Evolutionary conservation across 495 filamentous ascomycete genomes (phyloP).

Genomic region (Podospora anserina): DNA sequence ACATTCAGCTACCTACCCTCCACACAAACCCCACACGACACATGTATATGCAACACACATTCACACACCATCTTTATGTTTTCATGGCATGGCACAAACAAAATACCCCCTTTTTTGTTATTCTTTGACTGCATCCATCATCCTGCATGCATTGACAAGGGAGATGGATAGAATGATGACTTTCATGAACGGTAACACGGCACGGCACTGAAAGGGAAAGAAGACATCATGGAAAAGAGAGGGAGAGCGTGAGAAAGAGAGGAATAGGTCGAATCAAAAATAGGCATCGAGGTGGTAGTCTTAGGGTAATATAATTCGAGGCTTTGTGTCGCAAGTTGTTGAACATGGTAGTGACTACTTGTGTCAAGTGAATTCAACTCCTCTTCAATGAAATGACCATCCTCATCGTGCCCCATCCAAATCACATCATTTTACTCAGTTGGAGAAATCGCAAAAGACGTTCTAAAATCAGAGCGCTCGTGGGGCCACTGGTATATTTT

Average conservation of each 20-base stretch:
- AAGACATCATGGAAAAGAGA: neutral
- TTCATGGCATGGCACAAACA: neutral
- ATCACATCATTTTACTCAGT: too few species aligned
- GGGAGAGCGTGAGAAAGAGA: too few species aligned
- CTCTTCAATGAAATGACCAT: too few species aligned
- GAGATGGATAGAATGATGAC: neutral
- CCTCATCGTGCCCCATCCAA: too few species aligned
- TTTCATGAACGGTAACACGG: neutral
- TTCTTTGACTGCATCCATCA: neutral
- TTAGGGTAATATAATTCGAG: neutral
- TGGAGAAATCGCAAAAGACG: too few species aligned
- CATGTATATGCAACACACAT: neutral
- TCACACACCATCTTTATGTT: neutral
- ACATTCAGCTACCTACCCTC: too few species aligned
- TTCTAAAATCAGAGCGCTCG: neutral
- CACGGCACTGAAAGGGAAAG: neutral
- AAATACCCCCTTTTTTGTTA: neutral
- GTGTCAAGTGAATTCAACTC: too few species aligned
- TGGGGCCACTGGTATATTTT: neutral
- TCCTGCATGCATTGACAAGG: neutral
- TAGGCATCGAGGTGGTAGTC: neutral
- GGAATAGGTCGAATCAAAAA: neutral
- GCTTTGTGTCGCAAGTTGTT: neutral
- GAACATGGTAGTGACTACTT: neutral
- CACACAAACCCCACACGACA: neutral